Evolutionary conservation across 1,284 basidiomycete species (phyloP), one percentile per base, ranked within the genome.

Genomic region (Trametes versicolor): DNA sequence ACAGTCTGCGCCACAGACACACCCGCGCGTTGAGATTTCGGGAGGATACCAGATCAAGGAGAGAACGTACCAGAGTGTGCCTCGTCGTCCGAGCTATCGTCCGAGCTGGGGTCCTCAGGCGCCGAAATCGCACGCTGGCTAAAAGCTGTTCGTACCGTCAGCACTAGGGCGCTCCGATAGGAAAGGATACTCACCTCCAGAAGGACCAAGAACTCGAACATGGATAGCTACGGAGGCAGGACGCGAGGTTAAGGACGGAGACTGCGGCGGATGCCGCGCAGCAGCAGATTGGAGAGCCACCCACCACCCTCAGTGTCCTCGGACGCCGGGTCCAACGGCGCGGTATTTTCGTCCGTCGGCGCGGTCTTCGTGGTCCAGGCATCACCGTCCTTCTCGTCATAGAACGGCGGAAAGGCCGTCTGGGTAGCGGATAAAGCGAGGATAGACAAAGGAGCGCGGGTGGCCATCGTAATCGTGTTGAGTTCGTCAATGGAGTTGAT

Each of bases 301-400:
- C 36, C 51, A 59, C 57, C 47, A 36, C 23, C 49, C 34, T 58
- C 48, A 17, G 9, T 19, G 7, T 34, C 55, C 15, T 9, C 55
- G 45, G 6, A 3, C 4, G 8, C 36, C n/a, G 13, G 37, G 21
- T 15, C 19, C 7, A n/a, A 7, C 37, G 34, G 48, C 48, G 25
- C 23, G 2, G 34, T n/a, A 37, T 58, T 58, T 36, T 59, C 57
- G 13, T 50, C 45, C 25, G 23, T 23, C 25, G 25, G 8, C 15
- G 19, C 17, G 25, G 36, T 15, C 17, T 2, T 9, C 15, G 25
- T 10, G 32, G 32, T 21, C 45, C 34, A 39, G 12, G 29, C 9
- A 7, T 27, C 34, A 5, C 27, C 6, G n/a, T 36, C 34, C 45
- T 58, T 58, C 0, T 9, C 4, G 9, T 39, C 34, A 13, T 39